Conservation (phyloP, 805 yeast species). For the Starmera amethionina region DNA sequence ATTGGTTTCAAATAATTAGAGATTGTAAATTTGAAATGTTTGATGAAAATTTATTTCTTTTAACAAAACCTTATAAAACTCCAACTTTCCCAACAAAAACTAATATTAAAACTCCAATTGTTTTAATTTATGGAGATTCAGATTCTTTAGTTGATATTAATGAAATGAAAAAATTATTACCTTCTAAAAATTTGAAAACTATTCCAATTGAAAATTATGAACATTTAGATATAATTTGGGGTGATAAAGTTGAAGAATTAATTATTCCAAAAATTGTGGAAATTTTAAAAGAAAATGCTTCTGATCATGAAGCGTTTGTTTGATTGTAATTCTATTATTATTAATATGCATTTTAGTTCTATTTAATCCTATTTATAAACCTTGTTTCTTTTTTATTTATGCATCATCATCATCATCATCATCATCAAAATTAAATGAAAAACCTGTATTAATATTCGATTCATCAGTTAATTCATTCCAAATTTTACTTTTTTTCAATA, state of each 20-base stretch:
- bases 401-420: constrained; percentile 11
- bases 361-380: not conserved
- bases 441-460: constrained; percentile 3
- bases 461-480: constrained; percentile 37
- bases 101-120: constrained; percentile 62
- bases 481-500: constrained; percentile 32
- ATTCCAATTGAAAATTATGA: constrained; percentile 65
- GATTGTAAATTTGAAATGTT: constrained; percentile 80
- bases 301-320: not conserved
- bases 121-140: constrained; percentile 64
- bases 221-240: constrained; percentile 90
- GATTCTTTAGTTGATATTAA: constrained; percentile 87
- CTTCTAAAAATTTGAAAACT: constrained; percentile 36
- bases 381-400: not conserved
- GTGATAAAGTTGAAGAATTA: constrained; percentile 43
- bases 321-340: not conserved
- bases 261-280: constrained; percentile 34
- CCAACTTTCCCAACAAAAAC: constrained; percentile 46
- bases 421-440: constrained; percentile 18
- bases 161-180: constrained; percentile 61
- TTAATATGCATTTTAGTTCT: not conserved
- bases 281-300: constrained; percentile 21
- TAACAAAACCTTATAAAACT: constrained; percentile 25
- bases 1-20: constrained; percentile 88
- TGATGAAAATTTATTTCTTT: constrained; percentile 46